Evolutionary conservation across 805 yeast species (phyloP), one percentile per base, ranked within the genome.

Genomic region (Wickerhamiella lipophila): DNA sequence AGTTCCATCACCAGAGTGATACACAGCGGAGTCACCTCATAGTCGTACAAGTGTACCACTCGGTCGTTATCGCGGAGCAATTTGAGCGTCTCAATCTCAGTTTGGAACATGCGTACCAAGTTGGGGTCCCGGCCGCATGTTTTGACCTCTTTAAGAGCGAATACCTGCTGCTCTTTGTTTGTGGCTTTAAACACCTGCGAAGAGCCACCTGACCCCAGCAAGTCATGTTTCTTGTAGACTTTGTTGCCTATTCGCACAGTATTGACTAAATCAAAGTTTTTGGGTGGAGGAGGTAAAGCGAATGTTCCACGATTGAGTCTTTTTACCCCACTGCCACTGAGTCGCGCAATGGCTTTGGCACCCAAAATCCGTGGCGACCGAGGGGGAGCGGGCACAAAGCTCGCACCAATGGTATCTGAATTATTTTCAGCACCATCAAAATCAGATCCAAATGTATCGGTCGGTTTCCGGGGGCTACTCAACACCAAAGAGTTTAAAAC

Each of bases 141-240:
- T 1, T 77, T 69, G 1, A 88, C 95, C 54, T 80, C 76, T 59
- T 88, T 88, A 34, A 89, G 68, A 0, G 97, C 97, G 62, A 74
- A 84, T 0, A 75, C 64, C 55, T 74, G 76, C 52, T 77, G 77
- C 43, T 72, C 72, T 56, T 55, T 53, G 0, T 75, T 68, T 55
- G 75, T 81, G 1, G 81, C 92, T 61, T 81, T 83, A 68, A 81
- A 88, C 18, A 88, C 97, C 60, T 82, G 85, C 0, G 96, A 87
- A 0, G 96, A 75, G 0, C 96, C 97, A 22, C 96, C 97, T 62
- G 83, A 75, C 4, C 96, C 97, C 16, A 88, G 63, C 12, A 83
- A 68, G 58, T 86, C 96, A 23, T 83, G 65, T 50, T 81, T 74
- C 57, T 81, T 88, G 60, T 83, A 89, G 39, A 72, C 72, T 29